A percentile compares a stretch with the other conserved stretches of the same genome.
phyloP scores from a whole-genome alignment of 768 basidiomycete species.

The Podaxis carcinomalis region DNA sequence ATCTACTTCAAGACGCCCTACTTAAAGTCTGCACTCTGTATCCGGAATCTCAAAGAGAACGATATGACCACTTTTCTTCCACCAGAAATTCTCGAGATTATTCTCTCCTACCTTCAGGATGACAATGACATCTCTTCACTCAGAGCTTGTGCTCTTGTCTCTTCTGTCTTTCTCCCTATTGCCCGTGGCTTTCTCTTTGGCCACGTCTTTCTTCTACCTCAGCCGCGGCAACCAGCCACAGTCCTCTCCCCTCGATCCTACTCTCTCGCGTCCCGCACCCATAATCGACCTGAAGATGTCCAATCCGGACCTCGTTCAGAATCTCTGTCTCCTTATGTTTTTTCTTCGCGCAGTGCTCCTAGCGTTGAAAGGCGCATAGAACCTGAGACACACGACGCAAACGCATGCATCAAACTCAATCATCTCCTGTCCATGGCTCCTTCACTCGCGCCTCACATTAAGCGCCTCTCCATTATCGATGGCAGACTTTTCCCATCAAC shows the following conservation, averaged over 20 bases:
- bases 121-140: neutral
- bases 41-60: neutral
- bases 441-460: neutral
- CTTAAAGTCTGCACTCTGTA: neutral
- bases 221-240: neutral
- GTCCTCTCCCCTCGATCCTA: neutral
- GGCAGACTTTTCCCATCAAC: constrained; percentile 2
- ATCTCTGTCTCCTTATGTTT: neutral
- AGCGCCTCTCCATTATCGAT: constrained; percentile 7
- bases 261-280: neutral
- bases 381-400: neutral
- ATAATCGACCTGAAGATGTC: no score
- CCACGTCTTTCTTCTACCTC: constrained; percentile 6
- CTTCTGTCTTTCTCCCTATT: neutral
- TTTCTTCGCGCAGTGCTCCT: neutral
- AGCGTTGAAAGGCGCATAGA: neutral
- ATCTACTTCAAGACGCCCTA: neutral
- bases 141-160: constrained; percentile 1
- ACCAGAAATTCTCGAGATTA: neutral
- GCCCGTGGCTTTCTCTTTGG: constrained; percentile 1
- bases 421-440: neutral
- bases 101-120: neutral
- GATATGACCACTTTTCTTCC: neutral
- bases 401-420: neutral
- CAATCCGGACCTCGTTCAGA: neutral